phyloP scores from a whole-genome alignment of 148 eudicot genomes.

The Rhododendron vialii region DNA sequence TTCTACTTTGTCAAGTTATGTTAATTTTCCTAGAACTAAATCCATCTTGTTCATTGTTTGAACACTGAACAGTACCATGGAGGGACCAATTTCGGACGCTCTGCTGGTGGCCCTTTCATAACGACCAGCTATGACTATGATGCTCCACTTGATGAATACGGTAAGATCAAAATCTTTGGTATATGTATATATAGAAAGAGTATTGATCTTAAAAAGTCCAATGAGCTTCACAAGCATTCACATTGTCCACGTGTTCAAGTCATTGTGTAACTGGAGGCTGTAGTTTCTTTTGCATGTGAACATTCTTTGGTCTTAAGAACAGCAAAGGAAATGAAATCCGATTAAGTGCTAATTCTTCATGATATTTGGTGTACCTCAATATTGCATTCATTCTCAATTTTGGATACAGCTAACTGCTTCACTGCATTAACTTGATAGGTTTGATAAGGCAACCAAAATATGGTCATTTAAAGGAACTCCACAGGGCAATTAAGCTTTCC shows the following conservation, averaged over 20 bases:
- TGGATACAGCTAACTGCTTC: conserved; percentile 9
- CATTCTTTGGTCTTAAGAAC: not conserved
- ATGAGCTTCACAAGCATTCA: not conserved
- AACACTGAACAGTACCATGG: conserved; percentile 77
- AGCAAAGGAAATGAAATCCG: not conserved
- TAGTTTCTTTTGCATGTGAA: not conserved
- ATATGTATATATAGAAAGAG: not conserved
- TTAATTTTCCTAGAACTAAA: not conserved
- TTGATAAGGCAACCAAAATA: conserved; percentile 78
- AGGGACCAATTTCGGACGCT: conserved; percentile 87
- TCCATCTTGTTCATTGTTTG: conserved; percentile 1
- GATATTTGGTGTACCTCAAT: not conserved
- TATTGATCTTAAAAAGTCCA: not conserved
- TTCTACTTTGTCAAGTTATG: not conserved
- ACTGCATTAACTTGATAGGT: conserved; percentile 36
- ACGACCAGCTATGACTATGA: conserved; percentile 95
- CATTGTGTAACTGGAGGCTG: not conserved
- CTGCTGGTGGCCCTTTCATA: conserved; percentile 92
- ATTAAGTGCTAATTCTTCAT: not conserved
- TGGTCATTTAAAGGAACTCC: conserved; percentile 77
- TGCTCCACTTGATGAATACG: conserved; percentile 95
- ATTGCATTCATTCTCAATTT: not conserved
- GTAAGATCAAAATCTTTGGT: conserved; percentile 25
- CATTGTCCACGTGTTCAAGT: not conserved
- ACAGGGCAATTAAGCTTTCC: conserved; percentile 68